Evolutionary conservation across 495 filamentous ascomycete genomes (phyloP), one percentile per base, ranked within the genome.

Genomic region (Penicillium argentinense): DNA sequence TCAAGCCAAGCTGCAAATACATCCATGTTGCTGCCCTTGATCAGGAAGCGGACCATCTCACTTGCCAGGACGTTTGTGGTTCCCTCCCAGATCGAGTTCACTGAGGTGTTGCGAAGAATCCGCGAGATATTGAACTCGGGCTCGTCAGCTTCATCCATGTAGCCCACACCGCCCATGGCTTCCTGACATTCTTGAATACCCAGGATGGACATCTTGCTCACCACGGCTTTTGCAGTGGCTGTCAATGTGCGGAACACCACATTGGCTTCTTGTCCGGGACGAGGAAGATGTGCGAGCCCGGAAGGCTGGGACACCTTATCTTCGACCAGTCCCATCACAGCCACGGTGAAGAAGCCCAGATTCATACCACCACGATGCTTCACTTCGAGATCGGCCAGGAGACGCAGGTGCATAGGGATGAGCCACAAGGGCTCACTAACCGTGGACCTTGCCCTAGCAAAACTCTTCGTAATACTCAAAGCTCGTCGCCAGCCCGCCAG

Each of bases 61-160:
- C 73, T 75, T 5, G 76, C 77, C 17, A 90, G 58, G 2, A 89
- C 81, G 52, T 88, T 83, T 7, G 83, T 87, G 2, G 87, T 89
- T 4, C 86, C 86, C 57, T 89, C 87, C 84, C 86, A 89, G 42
- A 88, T 88, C 19, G 77, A 73, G 24, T 83, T 72, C 2, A 87
- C 83, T 4, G 76, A 70, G 1, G 75, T 80, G 55, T 89, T 86
- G 5, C 87, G 73, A 49, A 82, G 76, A 7, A 89, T 64, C 8
- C 86, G 66, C 6, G 83, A 72, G 17, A 89, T 66, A 44, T 88
- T 90, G 40, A 84, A 62, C 26, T 80, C 78, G 13, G 63, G 62
- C 42, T 71, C 69, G 14, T 71, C 66, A 2, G 64, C 44, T 39
- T 71, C 66, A 30, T 88, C 79, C 41, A 88, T 79, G 50, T 87